Evolutionary conservation across 306 rosid genomes (phyloP).

Genomic region (Spatholobus suberectus): DNA sequence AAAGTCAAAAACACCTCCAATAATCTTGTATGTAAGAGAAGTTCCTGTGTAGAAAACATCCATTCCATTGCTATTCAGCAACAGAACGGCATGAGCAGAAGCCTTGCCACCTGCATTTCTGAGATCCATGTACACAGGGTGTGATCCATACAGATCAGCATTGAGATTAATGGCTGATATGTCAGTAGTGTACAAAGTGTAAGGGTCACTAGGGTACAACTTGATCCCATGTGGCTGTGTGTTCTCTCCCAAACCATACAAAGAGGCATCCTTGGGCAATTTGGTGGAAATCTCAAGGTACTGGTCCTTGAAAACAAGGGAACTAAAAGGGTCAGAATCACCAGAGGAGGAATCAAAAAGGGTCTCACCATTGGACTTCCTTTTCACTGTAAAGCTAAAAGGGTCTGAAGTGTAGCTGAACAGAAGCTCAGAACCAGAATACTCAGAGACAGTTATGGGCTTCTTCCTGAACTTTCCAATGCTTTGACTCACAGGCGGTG

Average conservation of each 20-base stretch:
- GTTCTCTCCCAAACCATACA: slow-evolving; percentile 93
- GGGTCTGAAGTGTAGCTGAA: slow-evolving; percentile 84
- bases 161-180: slow-evolving; percentile 86
- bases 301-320: slow-evolving; percentile 88
- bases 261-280: slow-evolving; percentile 75
- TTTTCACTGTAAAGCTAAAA: slow-evolving; percentile 72
- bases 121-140: slow-evolving; percentile 92
- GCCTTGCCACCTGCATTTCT: slow-evolving; percentile 69
- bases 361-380: slow-evolving; percentile 79
- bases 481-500: slow-evolving; percentile 59
- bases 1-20: slow-evolving; percentile 91
- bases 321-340: slow-evolving; percentile 60
- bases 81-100: slow-evolving; percentile 77
- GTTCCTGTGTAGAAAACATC: slow-evolving; percentile 83
- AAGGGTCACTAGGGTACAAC: slow-evolving; percentile 77
- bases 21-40: slow-evolving; percentile 82
- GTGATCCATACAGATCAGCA: slow-evolving; percentile 91
- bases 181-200: slow-evolving; percentile 82
- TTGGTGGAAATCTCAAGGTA: slow-evolving; percentile 88
- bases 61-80: slow-evolving; percentile 97
- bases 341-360: slow-evolving; percentile 69
- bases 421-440: slow-evolving; percentile 66
- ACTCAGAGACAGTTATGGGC: slow-evolving; percentile 59
- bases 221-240: slow-evolving; percentile 93
- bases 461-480: slow-evolving; percentile 52